phyloP scores from a whole-genome alignment of 2,329 filamentous ascomycete species.

The Alternaria gansuensis region DNA sequence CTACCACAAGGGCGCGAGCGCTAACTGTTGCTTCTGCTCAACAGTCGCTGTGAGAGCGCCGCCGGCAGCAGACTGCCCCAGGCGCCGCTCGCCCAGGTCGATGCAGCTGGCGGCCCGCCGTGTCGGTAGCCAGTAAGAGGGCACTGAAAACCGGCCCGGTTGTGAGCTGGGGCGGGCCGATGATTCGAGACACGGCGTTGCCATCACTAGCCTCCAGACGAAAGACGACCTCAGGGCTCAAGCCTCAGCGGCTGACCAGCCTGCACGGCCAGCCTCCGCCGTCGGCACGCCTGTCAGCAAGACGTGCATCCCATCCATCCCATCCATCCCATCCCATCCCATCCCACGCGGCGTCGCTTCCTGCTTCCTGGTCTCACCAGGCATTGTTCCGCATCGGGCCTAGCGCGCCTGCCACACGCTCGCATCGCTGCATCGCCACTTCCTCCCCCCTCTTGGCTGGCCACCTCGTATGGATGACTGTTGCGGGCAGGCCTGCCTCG shows the following conservation, averaged over 20 bases:
- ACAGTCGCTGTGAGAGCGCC: slow-evolving; percentile 9
- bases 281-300: not conserved
- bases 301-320: not conserved
- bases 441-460: slow-evolving; percentile 4
- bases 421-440: slow-evolving; percentile 12
- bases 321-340: not conserved
- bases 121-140: slow-evolving; percentile 11
- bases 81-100: slow-evolving; percentile 17
- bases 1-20: slow-evolving; percentile 4
- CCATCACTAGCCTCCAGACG: not conserved
- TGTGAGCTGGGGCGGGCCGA: slow-evolving; percentile 17
- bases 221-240: not conserved
- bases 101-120: slow-evolving; percentile 12
- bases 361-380: not conserved
- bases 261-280: not conserved
- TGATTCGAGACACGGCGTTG: slow-evolving; percentile 12
- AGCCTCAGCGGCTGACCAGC: slow-evolving; percentile 5
- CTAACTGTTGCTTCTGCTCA: slow-evolving; percentile 19
- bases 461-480: slow-evolving; percentile 11
- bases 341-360: slow-evolving; percentile 1
- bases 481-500: not conserved
- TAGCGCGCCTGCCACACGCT: slow-evolving; percentile 10
- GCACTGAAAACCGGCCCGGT: slow-evolving; percentile 4
- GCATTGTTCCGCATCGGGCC: not conserved
- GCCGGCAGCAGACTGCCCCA: slow-evolving; percentile 9